Base-by-base conservation (phyloP, 1,284 basidiomycete species). In the Irpex sp. region DNA sequence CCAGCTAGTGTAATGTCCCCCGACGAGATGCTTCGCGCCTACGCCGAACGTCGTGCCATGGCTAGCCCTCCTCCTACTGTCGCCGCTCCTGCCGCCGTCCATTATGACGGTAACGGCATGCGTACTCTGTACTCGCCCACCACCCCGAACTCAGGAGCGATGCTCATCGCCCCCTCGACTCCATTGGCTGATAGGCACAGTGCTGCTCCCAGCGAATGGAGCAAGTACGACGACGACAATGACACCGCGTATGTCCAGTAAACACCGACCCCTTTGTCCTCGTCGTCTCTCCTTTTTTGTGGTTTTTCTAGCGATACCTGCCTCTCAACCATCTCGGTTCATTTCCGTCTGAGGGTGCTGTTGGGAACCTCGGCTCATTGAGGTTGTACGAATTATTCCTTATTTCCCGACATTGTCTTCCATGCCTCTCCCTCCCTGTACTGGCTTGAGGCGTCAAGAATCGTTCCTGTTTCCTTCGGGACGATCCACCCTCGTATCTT, bases 11-110 rank as follows among this genome's bases (percentile, higher is more conserved):
- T 80, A 48, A 85, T 86, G 82, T 83, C 83, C 0, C 89, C 89
- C 3, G 89, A 92, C 67, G 89, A 83, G 15, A 88, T 91, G 87
- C 77, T 92, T 47, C 82, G 84, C n/a, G 87, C 86, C 0, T 92
- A 92, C 63, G 89, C 89, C 2, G 84, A 85, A 58, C 79, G 85
- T 61, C 83, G 81, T 67, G 71, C 77, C 38, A 70, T 72, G 52
- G 68, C 68, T 7, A 66, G 68, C 15, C 68, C 69, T 9, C 69
- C 72, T 55, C 65, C 68, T 34, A 58, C 69, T 2, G 52, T 71
- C 3, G 71, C 73, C 36, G 61, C 70, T 3, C 69, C 73, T 4
- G 68, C 66, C 7, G 19, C 54, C 54, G 70, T 71, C 5, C 72
- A 69, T 58, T 76, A 75, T 64, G 70, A 73, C 64, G 71, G 72